Evolutionary conservation across 306 rosid genomes (phyloP), one percentile per base, ranked within the genome.

Genomic region (Medicago ruthenica): DNA sequence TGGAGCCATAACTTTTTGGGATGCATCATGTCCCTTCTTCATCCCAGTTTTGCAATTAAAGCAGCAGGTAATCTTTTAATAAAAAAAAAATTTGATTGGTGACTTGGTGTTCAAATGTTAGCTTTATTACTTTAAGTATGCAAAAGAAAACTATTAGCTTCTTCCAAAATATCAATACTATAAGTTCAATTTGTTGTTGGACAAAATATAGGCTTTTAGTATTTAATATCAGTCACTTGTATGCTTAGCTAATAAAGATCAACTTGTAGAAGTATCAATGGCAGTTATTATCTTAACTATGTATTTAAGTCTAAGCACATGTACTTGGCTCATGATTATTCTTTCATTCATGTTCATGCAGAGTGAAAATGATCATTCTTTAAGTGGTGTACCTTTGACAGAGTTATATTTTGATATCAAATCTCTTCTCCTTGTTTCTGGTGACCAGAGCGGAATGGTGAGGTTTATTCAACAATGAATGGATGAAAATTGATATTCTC

Each of bases 381-480:
- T 80, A 78, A 94, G 98, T 71, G 96, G 94, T 37, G 68, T 87
- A 77, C 85, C 96, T 24, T 66, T 94, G 85, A 91, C 97, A 5
- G 90, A 87, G 47, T 87, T 94, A 82, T 78, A 81, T 71, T 86
- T 91, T 44, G 84, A 90, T 68, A 73, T 50, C 74, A 85, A 76
- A 44, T 73, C 87, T 27, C 83, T 64, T 61, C 88, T 90, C 75
- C 85, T 94, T 81, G 85, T 91, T 87, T 87, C 98, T 73, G 98
- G 98, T 76, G 96, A 94, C 70, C 89, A 91, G 58, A 88, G 88
- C 76, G 98, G 98, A 83, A 87, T 41, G 87, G 98, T 94, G 73
- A 89, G 83, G 42, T 80, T 68, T 45, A 59, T 63, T 71, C 37
- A 40, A 45, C 59, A 14, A 5, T 61, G 72, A 69, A 70, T 62